A percentile compares a stretch with the other conserved stretches of the same genome.
These are phyloP conservation scores for Ophiostoma fasciatum DNA, from an alignment of 2,329 filamentous ascomycete species.

Conservation along the genomic window DNA sequence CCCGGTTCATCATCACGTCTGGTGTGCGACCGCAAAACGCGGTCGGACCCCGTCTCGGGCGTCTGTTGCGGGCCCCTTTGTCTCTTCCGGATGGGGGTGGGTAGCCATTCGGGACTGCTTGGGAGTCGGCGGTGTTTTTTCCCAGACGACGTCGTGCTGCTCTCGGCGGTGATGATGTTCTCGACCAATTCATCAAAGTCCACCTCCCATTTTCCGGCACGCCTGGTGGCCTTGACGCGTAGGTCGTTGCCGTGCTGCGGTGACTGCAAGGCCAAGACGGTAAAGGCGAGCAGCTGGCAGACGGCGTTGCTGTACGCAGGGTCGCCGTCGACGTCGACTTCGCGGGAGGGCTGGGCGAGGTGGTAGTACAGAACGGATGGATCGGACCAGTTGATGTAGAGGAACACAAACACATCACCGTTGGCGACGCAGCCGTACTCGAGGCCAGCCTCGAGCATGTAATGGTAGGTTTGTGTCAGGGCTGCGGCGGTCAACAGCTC, in stretches of 20 bases:
- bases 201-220: not conserved
- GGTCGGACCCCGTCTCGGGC: not conserved
- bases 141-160: not conserved
- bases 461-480: conserved; percentile 32
- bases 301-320: conserved; percentile 14
- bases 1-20: not conserved
- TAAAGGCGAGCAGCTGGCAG: conserved; percentile 18
- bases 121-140: conserved; percentile 6
- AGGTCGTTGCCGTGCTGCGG: conserved; percentile 12
- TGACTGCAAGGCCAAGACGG: conserved; percentile 14
- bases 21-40: not conserved
- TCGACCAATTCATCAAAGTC: not conserved
- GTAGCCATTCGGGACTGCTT: conserved; percentile 5
- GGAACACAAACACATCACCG: conserved; percentile 28
- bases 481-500: conserved; percentile 20
- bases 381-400: conserved; percentile 17
- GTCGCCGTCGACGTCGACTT: conserved; percentile 14
- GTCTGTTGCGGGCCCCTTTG: not conserved
- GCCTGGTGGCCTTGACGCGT: conserved; percentile 2
- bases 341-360: conserved; percentile 16
- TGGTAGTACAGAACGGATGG: conserved; percentile 18
- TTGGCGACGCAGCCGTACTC: conserved; percentile 28
- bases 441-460: conserved; percentile 31
- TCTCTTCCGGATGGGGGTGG: not conserved
- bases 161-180: not conserved